These are phyloP conservation scores for Raddia distichophylla DNA, from an alignment of 176 grass and related monocot species.

Conservation along the genomic window DNA sequence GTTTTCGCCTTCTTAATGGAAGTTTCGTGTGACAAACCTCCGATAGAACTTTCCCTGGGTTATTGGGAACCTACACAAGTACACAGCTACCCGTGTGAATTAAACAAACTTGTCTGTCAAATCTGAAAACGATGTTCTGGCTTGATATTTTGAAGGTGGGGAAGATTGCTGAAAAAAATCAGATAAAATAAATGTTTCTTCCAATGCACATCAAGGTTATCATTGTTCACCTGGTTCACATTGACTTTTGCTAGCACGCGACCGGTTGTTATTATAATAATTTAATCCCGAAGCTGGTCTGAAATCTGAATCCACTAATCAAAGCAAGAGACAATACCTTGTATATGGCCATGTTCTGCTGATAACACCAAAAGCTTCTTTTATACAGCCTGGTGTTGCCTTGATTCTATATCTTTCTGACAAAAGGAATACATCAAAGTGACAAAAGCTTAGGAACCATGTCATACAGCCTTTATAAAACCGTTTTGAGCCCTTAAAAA, in stretches of 20 bases:
- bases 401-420: background rate
- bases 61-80: background rate
- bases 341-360: background rate
- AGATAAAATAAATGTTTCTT: constrained; percentile 22
- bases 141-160: constrained; percentile 22
- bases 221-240: background rate
- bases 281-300: background rate
- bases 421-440: background rate
- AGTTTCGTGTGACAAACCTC: background rate
- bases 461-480: too few species aligned
- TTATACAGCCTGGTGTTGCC: background rate
- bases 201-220: background rate
- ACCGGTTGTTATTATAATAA: background rate
- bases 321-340: background rate
- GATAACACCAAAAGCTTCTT: background rate
- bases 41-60: constrained; percentile 24
- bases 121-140: background rate
- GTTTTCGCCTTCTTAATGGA: background rate
- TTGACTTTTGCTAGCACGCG: background rate
- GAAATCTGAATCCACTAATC: background rate
- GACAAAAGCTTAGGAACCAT: background rate
- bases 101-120: constrained; percentile 16
- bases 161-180: background rate
- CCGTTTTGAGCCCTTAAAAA: too few species aligned
- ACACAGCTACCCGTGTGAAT: background rate